phyloP scores from a whole-genome alignment of 2,329 filamentous ascomycete genomes.

The Cercospora sp. region DNA sequence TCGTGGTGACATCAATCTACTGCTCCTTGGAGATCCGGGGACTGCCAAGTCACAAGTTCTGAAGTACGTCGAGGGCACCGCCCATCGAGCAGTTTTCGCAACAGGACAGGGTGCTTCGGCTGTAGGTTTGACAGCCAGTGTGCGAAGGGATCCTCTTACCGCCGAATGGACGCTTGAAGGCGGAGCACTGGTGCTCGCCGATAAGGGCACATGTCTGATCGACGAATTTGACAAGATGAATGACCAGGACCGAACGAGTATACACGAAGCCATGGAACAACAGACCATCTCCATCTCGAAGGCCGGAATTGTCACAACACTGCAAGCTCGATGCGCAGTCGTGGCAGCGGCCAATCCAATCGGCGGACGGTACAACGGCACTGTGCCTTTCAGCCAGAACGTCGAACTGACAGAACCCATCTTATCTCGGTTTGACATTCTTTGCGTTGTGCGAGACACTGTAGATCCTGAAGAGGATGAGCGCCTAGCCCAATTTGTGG shows the following conservation, averaged over 20 bases:
- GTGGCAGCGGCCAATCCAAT: conserved; percentile 96
- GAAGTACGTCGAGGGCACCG: conserved; percentile 97
- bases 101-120: conserved; percentile 96
- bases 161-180: conserved; percentile 98
- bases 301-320: conserved; percentile 93
- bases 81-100: conserved; percentile 93
- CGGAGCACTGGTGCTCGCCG: conserved; percentile 89
- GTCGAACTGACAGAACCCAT: conserved; percentile 97
- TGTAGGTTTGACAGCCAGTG: conserved; percentile 94
- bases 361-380: conserved; percentile 93
- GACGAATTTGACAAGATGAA: conserved; percentile 99
- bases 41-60: conserved; percentile 97
- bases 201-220: conserved; percentile 91
- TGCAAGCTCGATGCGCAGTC: conserved; percentile 93
- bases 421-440: conserved; percentile 93
- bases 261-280: conserved; percentile 99
- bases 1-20: conserved; percentile 95
- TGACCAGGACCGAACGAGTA: conserved; percentile 94
- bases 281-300: conserved; percentile 99
- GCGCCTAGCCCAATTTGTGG: conserved; percentile 88
- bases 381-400: conserved; percentile 92
- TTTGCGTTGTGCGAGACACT: conserved; percentile 93
- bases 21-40: conserved; percentile 93
- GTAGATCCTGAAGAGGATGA: conserved; percentile 93
- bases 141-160: conserved; percentile 90